These are phyloP conservation scores for Talaromyces sp. DNA, from an alignment of 2,329 filamentous ascomycete genomes.

Conservation along the genomic window DNA sequence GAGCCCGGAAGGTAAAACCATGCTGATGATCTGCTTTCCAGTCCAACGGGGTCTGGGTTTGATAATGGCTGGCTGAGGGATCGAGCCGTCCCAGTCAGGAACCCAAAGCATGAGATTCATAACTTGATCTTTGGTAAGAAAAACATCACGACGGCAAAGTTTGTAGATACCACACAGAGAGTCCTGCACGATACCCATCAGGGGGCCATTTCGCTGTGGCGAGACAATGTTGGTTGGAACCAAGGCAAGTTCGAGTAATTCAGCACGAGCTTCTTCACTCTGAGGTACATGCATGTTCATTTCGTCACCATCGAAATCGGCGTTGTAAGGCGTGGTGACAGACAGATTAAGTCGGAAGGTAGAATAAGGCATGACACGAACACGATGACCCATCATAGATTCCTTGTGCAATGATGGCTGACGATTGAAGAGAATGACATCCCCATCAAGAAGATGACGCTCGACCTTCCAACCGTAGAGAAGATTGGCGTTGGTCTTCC, in stretches of 20 bases:
- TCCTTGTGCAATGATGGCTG: constrained; percentile 99
- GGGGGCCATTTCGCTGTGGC: constrained; percentile 88
- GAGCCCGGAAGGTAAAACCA: constrained; percentile 83
- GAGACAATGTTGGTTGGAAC: constrained; percentile 99
- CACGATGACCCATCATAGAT: constrained; percentile 99
- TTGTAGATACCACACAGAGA: constrained; percentile 96
- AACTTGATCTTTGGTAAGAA: constrained; percentile 83
- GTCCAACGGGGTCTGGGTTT: constrained; percentile 94
- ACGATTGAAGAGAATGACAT: constrained; percentile 99
- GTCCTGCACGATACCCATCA: constrained; percentile 99
- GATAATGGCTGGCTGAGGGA: constrained; percentile 88
- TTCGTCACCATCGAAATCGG: constrained; percentile 99
- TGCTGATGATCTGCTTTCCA: constrained; percentile 93
- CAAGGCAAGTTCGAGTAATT: constrained; percentile 91
- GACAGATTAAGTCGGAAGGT: constrained; percentile 97
- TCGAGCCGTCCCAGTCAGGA: constrained; percentile 92
- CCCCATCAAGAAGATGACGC: constrained; percentile 89
- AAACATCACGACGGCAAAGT: constrained; percentile 86
- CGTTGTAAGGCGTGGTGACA: constrained; percentile 98
- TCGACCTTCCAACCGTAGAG: constrained; percentile 99
- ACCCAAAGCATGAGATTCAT: constrained; percentile 99
- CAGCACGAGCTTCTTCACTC: constrained; percentile 91
- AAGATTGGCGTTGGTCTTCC: constrained; percentile 66
- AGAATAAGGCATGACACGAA: constrained; percentile 97
- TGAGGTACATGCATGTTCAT: constrained; percentile 99